Base-by-base conservation (phyloP, 495 filamentous ascomycete genomes). In the Lichina pygmaea region DNA sequence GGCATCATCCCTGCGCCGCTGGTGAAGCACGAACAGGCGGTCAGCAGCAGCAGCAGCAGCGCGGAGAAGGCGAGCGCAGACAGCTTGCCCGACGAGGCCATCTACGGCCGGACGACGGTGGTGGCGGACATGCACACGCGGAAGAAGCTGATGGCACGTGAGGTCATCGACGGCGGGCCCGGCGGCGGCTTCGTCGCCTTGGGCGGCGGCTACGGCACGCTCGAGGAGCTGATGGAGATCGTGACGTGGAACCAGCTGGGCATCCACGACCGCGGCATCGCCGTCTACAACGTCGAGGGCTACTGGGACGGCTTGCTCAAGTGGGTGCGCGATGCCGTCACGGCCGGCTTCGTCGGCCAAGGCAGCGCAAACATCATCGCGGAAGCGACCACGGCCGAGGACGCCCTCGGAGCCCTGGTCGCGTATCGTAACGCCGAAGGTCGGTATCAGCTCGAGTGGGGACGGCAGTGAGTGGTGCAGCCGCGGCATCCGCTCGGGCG, bases 241-340 rank as follows among this genome's bases (percentile, higher is more conserved):
- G 78, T 76, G 33, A 95, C 89, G 10, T 97, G 89, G 89, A 95
- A 94, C 59, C 89, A 94, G 61, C 59, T 97, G 47, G 89, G 91
- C 0, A 97, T 97, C 49, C 89, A 97, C 58, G 69, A 66, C 47
- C 68, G 71, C 48, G 81, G 79, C 0, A 71, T 97, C 42, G 73
- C 85, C 40, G 60, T 93, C 50, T 66, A 79, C 39, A 95, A 95
- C 60, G 67, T 86, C 32, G 75, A 82, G 44, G 85, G 86, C 1
- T 95, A 86, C 57, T 97, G 85, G 65, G 74, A 92, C 63, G 84
- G 84, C 5, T 57, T 97, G 47, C 51, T 92, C 48, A 53, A 62
- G 10, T 95, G 91, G 89, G 75, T 93, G 48, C 66, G 66, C 51
- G 81, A 71, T 48, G 75, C 82, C 6, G 81, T 92, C 7, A 56